Conservation (phyloP, 2,329 filamentous ascomycete genomes). For the Chaetomiaceae sp. region DNA sequence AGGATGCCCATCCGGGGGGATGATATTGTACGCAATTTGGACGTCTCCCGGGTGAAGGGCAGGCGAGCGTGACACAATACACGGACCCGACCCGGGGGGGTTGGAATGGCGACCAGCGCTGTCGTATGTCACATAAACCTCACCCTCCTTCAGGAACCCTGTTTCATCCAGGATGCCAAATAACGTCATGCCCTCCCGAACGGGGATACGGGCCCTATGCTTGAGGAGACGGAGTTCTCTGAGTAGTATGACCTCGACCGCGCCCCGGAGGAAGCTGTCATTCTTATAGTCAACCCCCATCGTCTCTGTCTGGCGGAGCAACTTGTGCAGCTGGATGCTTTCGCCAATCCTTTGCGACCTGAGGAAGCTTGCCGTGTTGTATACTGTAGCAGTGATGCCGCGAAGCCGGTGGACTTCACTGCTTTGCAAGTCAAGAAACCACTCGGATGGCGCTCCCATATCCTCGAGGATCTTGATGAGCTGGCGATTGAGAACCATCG, state of each 20-base stretch:
- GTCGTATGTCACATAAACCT: conserved; percentile 59
- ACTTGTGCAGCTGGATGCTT: conserved; percentile 48
- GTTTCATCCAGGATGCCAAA: conserved; percentile 86
- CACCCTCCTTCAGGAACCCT: conserved; percentile 57
- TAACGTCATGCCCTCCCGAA: conserved; percentile 66
- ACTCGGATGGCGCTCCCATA: conserved; percentile 53
- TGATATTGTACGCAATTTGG: conserved; percentile 58
- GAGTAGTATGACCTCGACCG: conserved; percentile 68
- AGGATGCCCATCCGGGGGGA: conserved; percentile 57
- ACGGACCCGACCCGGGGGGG: conserved; percentile 32
- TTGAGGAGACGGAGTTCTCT: conserved; percentile 69
- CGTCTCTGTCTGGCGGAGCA: conserved; percentile 56
- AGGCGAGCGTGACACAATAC: conserved; percentile 73
- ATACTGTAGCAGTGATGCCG: conserved; percentile 50
- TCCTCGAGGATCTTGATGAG: conserved; percentile 86
- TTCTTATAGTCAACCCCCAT: conserved; percentile 61
- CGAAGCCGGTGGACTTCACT: conserved; percentile 58
- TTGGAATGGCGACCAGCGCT: conserved; percentile 20
- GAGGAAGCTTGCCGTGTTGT: conserved; percentile 64
- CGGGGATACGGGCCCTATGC: conserved; percentile 70
- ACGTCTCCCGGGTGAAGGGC: conserved; percentile 80
- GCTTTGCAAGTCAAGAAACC: conserved; percentile 62
- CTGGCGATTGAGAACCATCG: conserved; percentile 70
- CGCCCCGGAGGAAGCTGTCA: conserved; percentile 65
- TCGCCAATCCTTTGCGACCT: conserved; percentile 58